These are phyloP conservation scores for Luzula sylvatica DNA, from an alignment of 176 grass and related monocot species.

Conservation along the genomic window DNA sequence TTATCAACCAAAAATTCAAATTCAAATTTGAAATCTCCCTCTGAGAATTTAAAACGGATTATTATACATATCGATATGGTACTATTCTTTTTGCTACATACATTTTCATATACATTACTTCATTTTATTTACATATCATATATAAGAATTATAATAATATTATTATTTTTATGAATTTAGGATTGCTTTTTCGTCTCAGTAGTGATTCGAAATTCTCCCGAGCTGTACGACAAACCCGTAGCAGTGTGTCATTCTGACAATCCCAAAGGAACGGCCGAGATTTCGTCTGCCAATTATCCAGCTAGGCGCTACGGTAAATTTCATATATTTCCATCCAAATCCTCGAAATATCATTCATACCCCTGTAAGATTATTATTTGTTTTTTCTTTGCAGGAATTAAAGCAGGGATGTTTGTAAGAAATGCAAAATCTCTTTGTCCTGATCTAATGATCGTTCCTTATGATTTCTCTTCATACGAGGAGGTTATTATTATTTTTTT, in stretches of 20 bases:
- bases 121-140: background rate
- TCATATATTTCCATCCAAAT: conserved; percentile 18
- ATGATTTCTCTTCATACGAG: conserved; percentile 83
- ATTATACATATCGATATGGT: conserved; percentile 94
- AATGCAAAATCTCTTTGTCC: conserved; percentile 76
- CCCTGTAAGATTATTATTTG: background rate
- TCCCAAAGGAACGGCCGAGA: conserved; percentile 91
- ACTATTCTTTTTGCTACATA: conserved; percentile 24
- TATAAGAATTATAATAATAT: background rate
- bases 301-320: conserved; percentile 62
- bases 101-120: too few relatives aligned
- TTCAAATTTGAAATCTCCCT: conserved; percentile 12
- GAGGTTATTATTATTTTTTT: conserved; percentile 39
- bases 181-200: conserved; percentile 96
- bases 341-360: background rate
- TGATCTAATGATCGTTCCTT: conserved; percentile 65
- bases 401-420: conserved; percentile 88
- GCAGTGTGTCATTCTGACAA: conserved; percentile 91
- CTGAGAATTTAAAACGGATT: conserved; percentile 42
- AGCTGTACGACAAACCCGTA: conserved; percentile 77
- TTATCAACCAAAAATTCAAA: conserved; percentile 35
- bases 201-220: conserved; percentile 65
- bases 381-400: conserved; percentile 52
- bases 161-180: conserved; percentile 24
- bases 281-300: conserved; percentile 94